These are phyloP conservation scores for Echria macrotheca DNA, from an alignment of 495 filamentous ascomycete genomes.

Conservation along the genomic window DNA sequence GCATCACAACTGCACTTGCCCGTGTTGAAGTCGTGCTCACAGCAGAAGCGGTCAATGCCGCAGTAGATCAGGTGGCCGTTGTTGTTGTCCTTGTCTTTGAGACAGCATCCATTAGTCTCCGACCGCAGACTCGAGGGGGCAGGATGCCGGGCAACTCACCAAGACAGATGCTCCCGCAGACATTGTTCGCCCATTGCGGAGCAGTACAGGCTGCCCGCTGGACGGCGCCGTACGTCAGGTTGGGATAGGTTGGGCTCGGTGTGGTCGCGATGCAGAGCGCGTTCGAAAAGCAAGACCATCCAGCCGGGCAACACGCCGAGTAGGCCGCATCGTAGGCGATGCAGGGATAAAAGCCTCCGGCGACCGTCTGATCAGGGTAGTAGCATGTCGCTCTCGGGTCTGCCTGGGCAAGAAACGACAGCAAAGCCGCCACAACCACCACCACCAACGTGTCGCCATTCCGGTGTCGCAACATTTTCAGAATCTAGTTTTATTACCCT, in stretches of 20 bases:
- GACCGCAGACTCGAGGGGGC: not conserved
- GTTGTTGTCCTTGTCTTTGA: slow-evolving; percentile 12
- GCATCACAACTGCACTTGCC: slow-evolving; percentile 27
- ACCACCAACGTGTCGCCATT: too few species aligned
- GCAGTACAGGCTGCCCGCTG: slow-evolving; percentile 27
- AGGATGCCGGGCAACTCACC: slow-evolving; percentile 13
- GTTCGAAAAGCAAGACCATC: slow-evolving; percentile 34
- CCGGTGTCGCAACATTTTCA: too few species aligned
- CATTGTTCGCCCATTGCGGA: slow-evolving; percentile 24
- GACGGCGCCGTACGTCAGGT: slow-evolving; percentile 21
- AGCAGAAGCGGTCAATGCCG: slow-evolving; percentile 27
- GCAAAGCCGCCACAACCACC: too few species aligned
- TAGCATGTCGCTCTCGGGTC: slow-evolving; percentile 25
- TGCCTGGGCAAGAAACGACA: too few species aligned
- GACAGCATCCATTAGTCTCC: not conserved
- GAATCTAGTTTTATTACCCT: too few species aligned
- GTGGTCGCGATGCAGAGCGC: slow-evolving; percentile 30
- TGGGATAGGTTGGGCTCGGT: slow-evolving; percentile 13
- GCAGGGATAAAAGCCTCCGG: slow-evolving; percentile 25
- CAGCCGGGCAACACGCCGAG: slow-evolving; percentile 25
- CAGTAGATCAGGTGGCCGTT: slow-evolving; percentile 23
- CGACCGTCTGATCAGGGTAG: slow-evolving; percentile 20
- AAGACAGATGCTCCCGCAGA: slow-evolving; percentile 30
- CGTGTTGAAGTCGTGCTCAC: slow-evolving; percentile 14
- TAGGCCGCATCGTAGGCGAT: slow-evolving; percentile 15